A percentile compares a stretch with the other conserved stretches of the same genome.
Conservation (phyloP, 352 stramenopile genomes). For the Phytophthora colocasiae region DNA sequence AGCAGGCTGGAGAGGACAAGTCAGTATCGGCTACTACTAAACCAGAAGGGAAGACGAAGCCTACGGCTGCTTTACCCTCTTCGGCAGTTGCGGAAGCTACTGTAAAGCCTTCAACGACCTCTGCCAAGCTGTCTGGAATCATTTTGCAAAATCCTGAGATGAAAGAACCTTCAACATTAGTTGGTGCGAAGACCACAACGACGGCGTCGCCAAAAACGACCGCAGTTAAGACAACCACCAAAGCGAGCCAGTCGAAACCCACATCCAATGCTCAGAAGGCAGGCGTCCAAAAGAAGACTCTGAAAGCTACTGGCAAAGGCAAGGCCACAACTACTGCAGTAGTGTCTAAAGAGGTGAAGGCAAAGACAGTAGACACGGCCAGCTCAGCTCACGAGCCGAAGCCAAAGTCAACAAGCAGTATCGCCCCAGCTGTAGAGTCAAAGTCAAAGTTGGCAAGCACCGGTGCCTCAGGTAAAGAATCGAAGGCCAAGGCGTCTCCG, state of each 20-base stretch:
- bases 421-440: too few relatives aligned
- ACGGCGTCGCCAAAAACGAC: slow-evolving; percentile 4
- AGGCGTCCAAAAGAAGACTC: slow-evolving; percentile 26
- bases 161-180: slow-evolving; percentile 15
- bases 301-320: slow-evolving; percentile 23
- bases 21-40: background rate
- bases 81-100: background rate
- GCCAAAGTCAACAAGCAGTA: background rate
- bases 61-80: background rate
- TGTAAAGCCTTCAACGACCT: background rate
- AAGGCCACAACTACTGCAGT: slow-evolving; percentile 9
- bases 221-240: slow-evolving; percentile 5
- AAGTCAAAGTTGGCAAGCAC: slow-evolving; percentile 15
- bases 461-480: too few relatives aligned
- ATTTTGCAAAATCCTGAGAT: slow-evolving; percentile 47
- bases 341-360: slow-evolving; percentile 18
- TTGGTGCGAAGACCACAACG: background rate
- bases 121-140: slow-evolving; percentile 2
- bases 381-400: slow-evolving; percentile 18
- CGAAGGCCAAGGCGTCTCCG: slow-evolving; percentile 19
- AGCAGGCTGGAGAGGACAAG: slow-evolving; percentile 1
- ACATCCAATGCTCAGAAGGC: slow-evolving; percentile 4
- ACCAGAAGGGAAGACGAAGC: background rate
- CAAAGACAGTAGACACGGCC: slow-evolving; percentile 3
- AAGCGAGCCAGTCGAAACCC: slow-evolving; percentile 24